Base-by-base conservation (phyloP, 495 filamentous ascomycete species). In the Tuber brumale region DNA sequence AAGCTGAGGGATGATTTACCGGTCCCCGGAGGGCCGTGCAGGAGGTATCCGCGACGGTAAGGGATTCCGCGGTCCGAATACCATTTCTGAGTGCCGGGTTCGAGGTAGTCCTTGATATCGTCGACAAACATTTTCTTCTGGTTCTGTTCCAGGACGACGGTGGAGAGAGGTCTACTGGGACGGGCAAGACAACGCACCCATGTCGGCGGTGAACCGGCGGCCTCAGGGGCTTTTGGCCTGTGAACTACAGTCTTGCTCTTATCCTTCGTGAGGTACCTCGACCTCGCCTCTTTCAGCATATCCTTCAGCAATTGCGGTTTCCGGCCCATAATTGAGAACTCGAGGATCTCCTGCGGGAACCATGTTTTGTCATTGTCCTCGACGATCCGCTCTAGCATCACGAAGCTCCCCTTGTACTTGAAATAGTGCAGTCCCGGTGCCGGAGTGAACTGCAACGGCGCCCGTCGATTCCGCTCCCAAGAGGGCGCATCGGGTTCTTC, bases 41-140 rank as follows among this genome's bases (percentile, higher is more conserved):
- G 88, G 57, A 99, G 87, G 84, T 98, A 99, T 2, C 95, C 95
- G 35, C 95, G 88, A 45, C 95, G 90, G 77, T 98, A 99, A 1
- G 95, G 95, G 78, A 99, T 97, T 10, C 95, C 93, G 0, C 92
- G 87, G 71, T 90, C 90, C 0, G 91, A 89, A 78, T 95, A 95
- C 92, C 92, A 95, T 23, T 86, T 85, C 10, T 90, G 86, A 2
- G 91, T 94, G 2, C 87, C 85, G 0, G 92, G 90, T 75, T 93
- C 90, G 10, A 97, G 85, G 80, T 95, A 97, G 80, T 97, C 94
- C 83, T 94, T 93, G 83, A 97, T 92, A 83, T 97, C 95, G 23
- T 86, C 84, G 44, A 96, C 84, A 31, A 97, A 87, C 41, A 85
- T 87, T 16, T 89, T 83, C 85, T 97, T 97, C 83, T 93, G 89